These are phyloP conservation scores for Celoporthe dispersa DNA, from an alignment of 2,329 filamentous ascomycete species.

Conservation along the genomic window DNA sequence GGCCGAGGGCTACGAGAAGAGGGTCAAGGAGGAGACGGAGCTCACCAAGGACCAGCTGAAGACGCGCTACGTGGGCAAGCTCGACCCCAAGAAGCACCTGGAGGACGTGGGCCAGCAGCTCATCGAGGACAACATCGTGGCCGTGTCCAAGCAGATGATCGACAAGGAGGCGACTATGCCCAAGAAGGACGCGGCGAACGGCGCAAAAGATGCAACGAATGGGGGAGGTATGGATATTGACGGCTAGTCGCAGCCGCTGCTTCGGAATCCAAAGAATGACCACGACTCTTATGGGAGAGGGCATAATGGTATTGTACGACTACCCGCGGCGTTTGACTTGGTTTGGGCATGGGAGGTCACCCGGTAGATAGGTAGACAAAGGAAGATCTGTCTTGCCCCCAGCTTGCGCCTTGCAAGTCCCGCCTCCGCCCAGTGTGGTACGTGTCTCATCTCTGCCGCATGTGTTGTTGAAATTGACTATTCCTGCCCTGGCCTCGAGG, in stretches of 20 bases:
- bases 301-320: conserved; percentile 31
- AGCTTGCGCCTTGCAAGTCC: conserved; percentile 17
- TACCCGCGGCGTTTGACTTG: conserved; percentile 25
- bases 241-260: conserved; percentile 48
- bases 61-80: conserved; percentile 97
- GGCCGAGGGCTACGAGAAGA: conserved; percentile 96
- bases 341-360: conserved; percentile 23
- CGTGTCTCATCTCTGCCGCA: background rate
- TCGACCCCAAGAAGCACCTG: conserved; percentile 99
- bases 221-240: conserved; percentile 73
- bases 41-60: conserved; percentile 96
- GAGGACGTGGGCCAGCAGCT: conserved; percentile 95
- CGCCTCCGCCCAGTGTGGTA: background rate
- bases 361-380: conserved; percentile 28
- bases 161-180: conserved; percentile 97
- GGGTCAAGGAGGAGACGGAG: conserved; percentile 98
- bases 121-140: conserved; percentile 99
- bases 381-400: conserved; percentile 15
- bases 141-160: conserved; percentile 98
- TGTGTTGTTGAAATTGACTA: background rate
- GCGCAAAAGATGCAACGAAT: conserved; percentile 54
- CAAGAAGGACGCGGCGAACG: conserved; percentile 60
- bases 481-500: background rate
- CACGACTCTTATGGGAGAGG: conserved; percentile 30
- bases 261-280: conserved; percentile 7